Conservation (phyloP, 2,329 filamentous ascomycete genomes). For the Clarireedia monteithiana region DNA sequence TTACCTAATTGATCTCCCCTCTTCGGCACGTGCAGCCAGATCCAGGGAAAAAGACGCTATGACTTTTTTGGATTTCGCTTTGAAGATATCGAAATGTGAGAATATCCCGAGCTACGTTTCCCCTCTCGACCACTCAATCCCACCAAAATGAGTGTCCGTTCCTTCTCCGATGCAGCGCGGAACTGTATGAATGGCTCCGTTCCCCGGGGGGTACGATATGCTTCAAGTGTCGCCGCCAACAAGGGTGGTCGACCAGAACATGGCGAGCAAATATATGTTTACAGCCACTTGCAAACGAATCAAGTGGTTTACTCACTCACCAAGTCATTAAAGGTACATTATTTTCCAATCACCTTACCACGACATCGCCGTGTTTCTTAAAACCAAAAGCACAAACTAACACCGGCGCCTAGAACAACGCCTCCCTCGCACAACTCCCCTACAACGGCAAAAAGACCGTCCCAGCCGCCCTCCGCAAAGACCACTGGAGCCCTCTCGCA, state of each 20-base stretch:
- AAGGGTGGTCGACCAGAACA: constrained; percentile 19
- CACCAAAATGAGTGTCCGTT: constrained; percentile 14
- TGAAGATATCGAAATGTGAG: constrained; percentile 7
- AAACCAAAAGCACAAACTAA: not conserved
- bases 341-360: not conserved
- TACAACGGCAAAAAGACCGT: constrained; percentile 63
- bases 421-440: constrained; percentile 48
- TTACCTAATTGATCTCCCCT: not conserved
- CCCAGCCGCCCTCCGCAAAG: constrained; percentile 55
- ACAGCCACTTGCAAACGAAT: constrained; percentile 32
- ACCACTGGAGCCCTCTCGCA: constrained; percentile 58
- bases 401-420: constrained; percentile 31
- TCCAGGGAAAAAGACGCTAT: constrained; percentile 1
- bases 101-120: not conserved
- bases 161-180: constrained; percentile 8
- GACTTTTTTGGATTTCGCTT: constrained; percentile 6
- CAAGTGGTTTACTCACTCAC: constrained; percentile 35
- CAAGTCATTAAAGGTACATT: constrained; percentile 29
- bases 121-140: not conserved
- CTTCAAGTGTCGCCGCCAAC: constrained; percentile 7
- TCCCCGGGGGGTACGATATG: constrained; percentile 8
- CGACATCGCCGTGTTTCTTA: not conserved
- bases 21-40: no score
- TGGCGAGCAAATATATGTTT: constrained; percentile 33
- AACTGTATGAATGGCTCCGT: constrained; percentile 3